phyloP scores from a whole-genome alignment of 805 yeast genomes.

The Yamadazyma sp. region DNA sequence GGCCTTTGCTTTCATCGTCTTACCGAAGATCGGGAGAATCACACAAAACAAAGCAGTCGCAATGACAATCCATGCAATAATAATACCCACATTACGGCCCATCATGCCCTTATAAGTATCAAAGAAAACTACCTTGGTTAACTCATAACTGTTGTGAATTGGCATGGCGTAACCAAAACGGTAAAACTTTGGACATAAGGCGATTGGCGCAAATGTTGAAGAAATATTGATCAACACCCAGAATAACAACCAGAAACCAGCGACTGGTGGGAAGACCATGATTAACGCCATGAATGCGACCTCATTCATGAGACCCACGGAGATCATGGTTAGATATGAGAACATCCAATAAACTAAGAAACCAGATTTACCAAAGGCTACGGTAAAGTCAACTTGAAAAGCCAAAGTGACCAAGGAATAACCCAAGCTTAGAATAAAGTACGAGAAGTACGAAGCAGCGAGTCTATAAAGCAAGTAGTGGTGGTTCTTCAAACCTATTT shows the following conservation, averaged over 20 bases:
- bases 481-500: constrained; percentile 37
- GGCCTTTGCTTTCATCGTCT: constrained; percentile 30
- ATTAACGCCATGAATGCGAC: constrained; percentile 54
- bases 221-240: constrained; percentile 71
- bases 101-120: constrained; percentile 54
- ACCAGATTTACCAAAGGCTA: constrained; percentile 64
- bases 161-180: constrained; percentile 71
- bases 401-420: constrained; percentile 63
- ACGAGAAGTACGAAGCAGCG: constrained; percentile 49
- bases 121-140: constrained; percentile 58
- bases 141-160: constrained; percentile 62
- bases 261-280: constrained; percentile 55
- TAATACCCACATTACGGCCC: constrained; percentile 61
- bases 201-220: constrained; percentile 67
- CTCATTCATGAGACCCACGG: constrained; percentile 77
- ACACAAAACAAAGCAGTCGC: constrained; percentile 46
- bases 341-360: constrained; percentile 75
- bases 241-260: constrained; percentile 70
- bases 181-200: constrained; percentile 54
- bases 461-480: constrained; percentile 56
- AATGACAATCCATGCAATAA: constrained; percentile 60
- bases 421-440: constrained; percentile 56
- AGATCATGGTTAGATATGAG: constrained; percentile 65
- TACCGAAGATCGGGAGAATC: constrained; percentile 42
- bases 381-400: constrained; percentile 60